A percentile compares a stretch with the other conserved stretches of the same genome.
These are phyloP conservation scores for Tetrahymena thermophila DNA, from an alignment of 73 alveolate species.

Conservation along the genomic window DNA sequence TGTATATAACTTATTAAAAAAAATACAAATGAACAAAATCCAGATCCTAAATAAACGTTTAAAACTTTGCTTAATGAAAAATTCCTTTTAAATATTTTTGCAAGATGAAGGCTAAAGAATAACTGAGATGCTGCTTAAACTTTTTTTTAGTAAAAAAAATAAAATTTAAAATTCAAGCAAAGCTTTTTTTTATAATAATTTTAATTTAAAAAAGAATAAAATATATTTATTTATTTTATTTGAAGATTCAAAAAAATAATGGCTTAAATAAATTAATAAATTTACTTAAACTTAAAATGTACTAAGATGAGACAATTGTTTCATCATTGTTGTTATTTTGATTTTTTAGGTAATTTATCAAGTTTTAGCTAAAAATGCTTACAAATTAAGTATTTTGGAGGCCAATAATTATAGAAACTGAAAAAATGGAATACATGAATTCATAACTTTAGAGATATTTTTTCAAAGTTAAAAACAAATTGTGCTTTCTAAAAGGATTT, in stretches of 20 bases:
- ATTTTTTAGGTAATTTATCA: not conserved
- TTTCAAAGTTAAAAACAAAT: not conserved
- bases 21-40: not conserved
- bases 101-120: not conserved
- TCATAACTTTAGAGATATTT: not conserved
- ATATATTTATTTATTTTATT: too few species aligned
- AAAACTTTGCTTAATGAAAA: not conserved
- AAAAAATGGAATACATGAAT: not conserved
- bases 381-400: not conserved
- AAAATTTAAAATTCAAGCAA: too few species aligned
- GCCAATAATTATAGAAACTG: not conserved
- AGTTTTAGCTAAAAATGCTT: not conserved
- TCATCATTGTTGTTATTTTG: not conserved
- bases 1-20: not conserved
- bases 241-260: too few species aligned
- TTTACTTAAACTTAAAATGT: not conserved
- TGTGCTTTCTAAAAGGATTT: not conserved
- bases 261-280: too few species aligned
- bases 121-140: not conserved
- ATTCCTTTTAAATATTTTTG: too few species aligned
- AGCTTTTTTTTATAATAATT: too few species aligned
- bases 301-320: not conserved
- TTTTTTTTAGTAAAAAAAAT: too few species aligned
- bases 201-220: too few species aligned
- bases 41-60: not conserved